Conservation (phyloP, 257 asterid genomes). For the Dorcoceras hygrometricum region DNA sequence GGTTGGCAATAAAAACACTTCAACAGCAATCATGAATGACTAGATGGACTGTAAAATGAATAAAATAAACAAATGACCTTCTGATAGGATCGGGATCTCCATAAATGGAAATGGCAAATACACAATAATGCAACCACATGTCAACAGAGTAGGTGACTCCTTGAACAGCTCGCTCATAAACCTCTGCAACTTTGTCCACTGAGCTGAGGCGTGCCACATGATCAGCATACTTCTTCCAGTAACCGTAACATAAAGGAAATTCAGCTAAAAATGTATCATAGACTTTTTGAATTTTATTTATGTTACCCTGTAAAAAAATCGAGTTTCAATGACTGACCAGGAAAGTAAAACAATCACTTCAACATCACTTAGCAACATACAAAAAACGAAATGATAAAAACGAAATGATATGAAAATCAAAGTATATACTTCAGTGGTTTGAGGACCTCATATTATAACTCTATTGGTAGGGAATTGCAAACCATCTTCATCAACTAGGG, state of each 20-base stretch:
- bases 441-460: background rate
- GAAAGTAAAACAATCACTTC: background rate
- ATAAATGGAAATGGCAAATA: conserved; percentile 68
- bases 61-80: conserved; percentile 53
- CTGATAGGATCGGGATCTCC: conserved; percentile 86
- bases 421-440: background rate
- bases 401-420: conserved; percentile 3
- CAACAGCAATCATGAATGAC: conserved; percentile 34
- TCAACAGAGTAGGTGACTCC: conserved; percentile 98
- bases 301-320: conserved; percentile 49
- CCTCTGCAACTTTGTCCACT: conserved; percentile 82
- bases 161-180: conserved; percentile 91
- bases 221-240: conserved; percentile 99
- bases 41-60: conserved; percentile 27
- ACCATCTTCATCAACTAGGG: background rate
- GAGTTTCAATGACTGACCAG: conserved; percentile 2
- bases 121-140: conserved; percentile 97
- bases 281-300: conserved; percentile 70
- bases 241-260: conserved; percentile 95
- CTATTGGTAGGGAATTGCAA: background rate
- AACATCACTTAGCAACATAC: no score
- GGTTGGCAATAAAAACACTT: conserved; percentile 46
- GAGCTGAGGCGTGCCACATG: conserved; percentile 91
- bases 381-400: no score
- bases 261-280: conserved; percentile 90